Percentiles rank a stretch among this genome's conserved stretches.
phyloP scores from a whole-genome alignment of 2,329 filamentous ascomycete genomes.

The Cladosporium phlei region DNA sequence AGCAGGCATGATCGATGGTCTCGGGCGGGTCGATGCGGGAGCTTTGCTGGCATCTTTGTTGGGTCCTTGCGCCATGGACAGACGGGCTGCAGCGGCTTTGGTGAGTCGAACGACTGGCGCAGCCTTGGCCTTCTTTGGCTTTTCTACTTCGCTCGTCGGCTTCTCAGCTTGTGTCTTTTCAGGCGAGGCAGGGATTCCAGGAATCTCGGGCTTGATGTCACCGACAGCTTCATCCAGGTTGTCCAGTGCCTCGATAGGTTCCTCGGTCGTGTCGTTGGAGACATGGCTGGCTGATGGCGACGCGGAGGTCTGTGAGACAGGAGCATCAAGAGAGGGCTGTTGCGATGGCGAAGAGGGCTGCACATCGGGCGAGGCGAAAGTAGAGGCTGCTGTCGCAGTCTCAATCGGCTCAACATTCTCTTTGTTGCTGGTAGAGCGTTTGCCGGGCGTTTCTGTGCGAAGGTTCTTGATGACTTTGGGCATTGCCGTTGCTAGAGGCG shows the following conservation, averaged over 20 bases:
- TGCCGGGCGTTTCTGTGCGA: conserved; percentile 23
- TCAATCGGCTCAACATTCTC: conserved; percentile 27
- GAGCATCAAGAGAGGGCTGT: neutral
- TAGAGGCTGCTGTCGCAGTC: conserved; percentile 12
- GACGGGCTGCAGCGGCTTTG: conserved; percentile 29
- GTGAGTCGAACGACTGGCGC: conserved; percentile 27
- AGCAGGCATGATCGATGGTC: conserved; percentile 19
- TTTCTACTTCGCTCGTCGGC: neutral
- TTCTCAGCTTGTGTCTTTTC: conserved; percentile 22
- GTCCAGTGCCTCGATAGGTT: conserved; percentile 48
- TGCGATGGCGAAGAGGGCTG: neutral
- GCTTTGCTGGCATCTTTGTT: conserved; percentile 22
- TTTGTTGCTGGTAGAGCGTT: conserved; percentile 30
- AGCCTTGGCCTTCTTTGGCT: conserved; percentile 17
- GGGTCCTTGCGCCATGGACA: conserved; percentile 27
- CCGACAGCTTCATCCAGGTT: conserved; percentile 50
- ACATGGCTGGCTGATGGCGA: conserved; percentile 7
- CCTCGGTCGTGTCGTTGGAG: neutral
- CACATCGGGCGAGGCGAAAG: neutral
- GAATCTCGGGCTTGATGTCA: conserved; percentile 33
- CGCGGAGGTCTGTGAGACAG: conserved; percentile 11
- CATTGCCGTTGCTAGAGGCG: conserved; percentile 20
- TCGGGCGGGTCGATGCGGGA: conserved; percentile 17
- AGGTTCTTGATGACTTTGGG: conserved; percentile 22
- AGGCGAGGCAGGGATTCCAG: conserved; percentile 28